Base-by-base conservation (phyloP, 805 yeast species). In the Brettanomyces anomalus region DNA sequence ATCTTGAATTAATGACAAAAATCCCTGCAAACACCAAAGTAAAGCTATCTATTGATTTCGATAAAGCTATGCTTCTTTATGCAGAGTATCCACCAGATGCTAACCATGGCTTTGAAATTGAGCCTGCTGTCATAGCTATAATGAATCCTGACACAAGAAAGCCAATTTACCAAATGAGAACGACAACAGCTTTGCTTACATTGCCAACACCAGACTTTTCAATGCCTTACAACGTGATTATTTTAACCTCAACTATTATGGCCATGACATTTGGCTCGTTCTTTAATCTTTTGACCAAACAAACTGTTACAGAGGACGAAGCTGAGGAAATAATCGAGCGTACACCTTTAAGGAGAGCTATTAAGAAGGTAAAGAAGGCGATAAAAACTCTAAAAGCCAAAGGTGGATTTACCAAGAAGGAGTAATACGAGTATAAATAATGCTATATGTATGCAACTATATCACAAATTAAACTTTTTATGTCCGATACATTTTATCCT, bases 41-140 rank as follows among this genome's bases (percentile, higher is more conserved):
- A 37, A 71, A 81, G 1, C 51, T 87, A 41, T 77, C 82, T 3
- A 85, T 85, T 57, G 76, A 81, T 43, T 89, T 90, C 57, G 97
- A 93, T 58, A 93, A 89, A 60, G 79, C 95, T 0, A 69, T 93
- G 57, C 69, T 93, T 26, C 72, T 81, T 44, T 79, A 85, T 47
- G 84, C 88, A 3, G 97, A 93, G 59, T 93, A 93, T 56, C 98
- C 98, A n/a, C 98, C 98, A 1, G 98, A 93, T 67, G 97, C 98
- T 2, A 93, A 93, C 59, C 97, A 93, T 54, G 98, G 98, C 1
- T 93, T 93, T 62, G 90, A 89, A 46, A 78, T 93, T 36, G 93
- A 93, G 19, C 95, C 97, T 0, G 95, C 95, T 4, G 82, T 86
- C 10, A 70, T 87, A 11, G 73, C 82, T 3, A 74, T 85, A 0